Percentiles rank a stretch among this genome's conserved stretches.
phyloP scores from a whole-genome alignment of 352 stramenopile species.

The Thalassiosira mediterranea region DNA sequence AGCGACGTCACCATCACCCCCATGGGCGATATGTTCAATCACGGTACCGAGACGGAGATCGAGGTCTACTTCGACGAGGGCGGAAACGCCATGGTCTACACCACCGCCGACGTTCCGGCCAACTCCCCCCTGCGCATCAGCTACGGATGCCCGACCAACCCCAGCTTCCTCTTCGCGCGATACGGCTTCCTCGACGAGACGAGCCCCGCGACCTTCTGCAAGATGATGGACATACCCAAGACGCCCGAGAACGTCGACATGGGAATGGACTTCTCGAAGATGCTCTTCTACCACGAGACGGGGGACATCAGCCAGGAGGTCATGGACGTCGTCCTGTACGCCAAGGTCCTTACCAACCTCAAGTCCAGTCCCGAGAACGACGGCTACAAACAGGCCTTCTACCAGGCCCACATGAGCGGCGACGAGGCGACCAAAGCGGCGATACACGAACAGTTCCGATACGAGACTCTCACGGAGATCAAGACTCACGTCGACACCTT shows the following conservation, averaged over 20 bases:
- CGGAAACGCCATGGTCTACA: conserved; percentile 51
- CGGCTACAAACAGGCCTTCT: conserved; percentile 51
- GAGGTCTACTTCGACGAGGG: conserved; percentile 50
- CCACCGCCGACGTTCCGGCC: conserved; percentile 43
- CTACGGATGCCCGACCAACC: conserved; percentile 52
- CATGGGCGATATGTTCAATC: conserved; percentile 57
- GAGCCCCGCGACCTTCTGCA: conserved; percentile 53
- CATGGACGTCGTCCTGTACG: conserved; percentile 51
- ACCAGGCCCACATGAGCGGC: conserved; percentile 54
- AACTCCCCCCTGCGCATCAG: conserved; percentile 49
- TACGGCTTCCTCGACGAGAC: conserved; percentile 61
- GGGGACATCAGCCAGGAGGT: conserved; percentile 58
- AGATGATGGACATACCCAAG: conserved; percentile 62
- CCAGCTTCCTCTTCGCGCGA: conserved; percentile 48
- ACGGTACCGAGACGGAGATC: conserved; percentile 47
- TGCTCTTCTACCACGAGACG: conserved; percentile 63
- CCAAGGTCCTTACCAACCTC: conserved; percentile 44
- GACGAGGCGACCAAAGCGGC: conserved; percentile 54
- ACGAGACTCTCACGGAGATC: conserved; percentile 48
- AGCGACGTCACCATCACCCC: conserved; percentile 38
- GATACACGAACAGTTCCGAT: conserved; percentile 60
- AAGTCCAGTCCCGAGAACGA: conserved; percentile 32
- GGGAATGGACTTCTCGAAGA: conserved; percentile 50
- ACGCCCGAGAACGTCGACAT: conserved; percentile 43
- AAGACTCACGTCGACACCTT: conserved; percentile 58